Evolutionary conservation across 495 filamentous ascomycete genomes (phyloP).

Genomic region (Neurospora africana): DNA sequence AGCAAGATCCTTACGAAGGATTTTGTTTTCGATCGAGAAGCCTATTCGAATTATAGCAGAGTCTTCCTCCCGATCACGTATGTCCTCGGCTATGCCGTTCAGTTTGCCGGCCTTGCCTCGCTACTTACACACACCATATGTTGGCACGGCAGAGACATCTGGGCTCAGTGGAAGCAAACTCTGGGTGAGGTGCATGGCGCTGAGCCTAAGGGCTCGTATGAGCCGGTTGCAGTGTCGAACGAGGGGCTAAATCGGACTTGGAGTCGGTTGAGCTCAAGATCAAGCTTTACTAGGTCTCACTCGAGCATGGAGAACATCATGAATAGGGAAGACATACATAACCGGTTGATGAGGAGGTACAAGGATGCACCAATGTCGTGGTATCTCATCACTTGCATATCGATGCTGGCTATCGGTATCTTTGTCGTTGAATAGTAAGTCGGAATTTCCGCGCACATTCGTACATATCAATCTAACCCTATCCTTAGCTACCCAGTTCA

Average conservation of each 20-base stretch:
- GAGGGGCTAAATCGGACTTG: constrained; percentile 5
- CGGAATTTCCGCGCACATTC: not conserved
- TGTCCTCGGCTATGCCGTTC: constrained; percentile 65
- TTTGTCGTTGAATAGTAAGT: constrained; percentile 72
- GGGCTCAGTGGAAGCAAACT: constrained; percentile 51
- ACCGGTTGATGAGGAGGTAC: constrained; percentile 63
- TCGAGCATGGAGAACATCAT: constrained; percentile 46
- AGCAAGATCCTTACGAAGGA: constrained; percentile 60
- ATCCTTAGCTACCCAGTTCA: constrained; percentile 57
- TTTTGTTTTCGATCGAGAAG: constrained; percentile 58
- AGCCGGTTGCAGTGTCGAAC: constrained; percentile 26
- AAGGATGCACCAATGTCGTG: constrained; percentile 66
- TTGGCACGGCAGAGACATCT: constrained; percentile 71
- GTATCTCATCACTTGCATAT: constrained; percentile 60
- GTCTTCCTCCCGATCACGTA: constrained; percentile 80
- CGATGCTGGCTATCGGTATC: constrained; percentile 63
- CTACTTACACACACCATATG: constrained; percentile 59
- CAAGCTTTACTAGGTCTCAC: constrained; percentile 19
- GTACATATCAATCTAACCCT: constrained; percentile 8
- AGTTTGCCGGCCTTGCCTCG: constrained; percentile 68
- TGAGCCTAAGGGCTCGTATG: constrained; percentile 33
- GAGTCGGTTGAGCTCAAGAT: constrained; percentile 1
- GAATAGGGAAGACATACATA: constrained; percentile 63
- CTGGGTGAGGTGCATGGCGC: constrained; percentile 32
- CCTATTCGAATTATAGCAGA: constrained; percentile 65